These are phyloP conservation scores for Annulohypoxylon truncatum DNA, from an alignment of 2,329 filamentous ascomycete species.

Conservation along the genomic window DNA sequence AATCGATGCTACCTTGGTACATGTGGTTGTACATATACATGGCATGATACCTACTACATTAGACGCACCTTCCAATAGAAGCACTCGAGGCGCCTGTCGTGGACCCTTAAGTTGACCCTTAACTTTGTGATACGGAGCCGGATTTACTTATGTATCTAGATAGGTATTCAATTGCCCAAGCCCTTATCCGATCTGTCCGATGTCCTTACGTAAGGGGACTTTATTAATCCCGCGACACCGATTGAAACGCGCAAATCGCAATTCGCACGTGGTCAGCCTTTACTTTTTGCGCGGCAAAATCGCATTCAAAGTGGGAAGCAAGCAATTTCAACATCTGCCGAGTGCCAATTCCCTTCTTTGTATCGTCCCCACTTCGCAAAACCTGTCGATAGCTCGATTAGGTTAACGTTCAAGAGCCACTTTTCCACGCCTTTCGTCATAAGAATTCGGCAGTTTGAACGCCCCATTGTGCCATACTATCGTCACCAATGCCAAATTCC, in stretches of 20 bases:
- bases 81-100: neutral
- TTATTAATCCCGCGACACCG: constrained; percentile 27
- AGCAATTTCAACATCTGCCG: constrained; percentile 34
- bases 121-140: constrained; percentile 1
- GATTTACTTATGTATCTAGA: constrained; percentile 14
- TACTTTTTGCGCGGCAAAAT: constrained; percentile 35
- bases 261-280: constrained; percentile 29
- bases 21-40: neutral
- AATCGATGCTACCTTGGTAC: neutral
- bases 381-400: constrained; percentile 35
- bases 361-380: constrained; percentile 29
- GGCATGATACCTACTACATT: neutral
- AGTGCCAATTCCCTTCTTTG: constrained; percentile 17
- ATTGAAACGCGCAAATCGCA: constrained; percentile 4
- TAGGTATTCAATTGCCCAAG: no score
- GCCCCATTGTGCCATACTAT: constrained; percentile 15
- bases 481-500: constrained; percentile 16
- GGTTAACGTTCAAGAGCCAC: constrained; percentile 32
- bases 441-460: constrained; percentile 37
- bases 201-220: constrained; percentile 20
- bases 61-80: neutral
- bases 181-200: neutral
- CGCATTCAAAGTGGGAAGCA: constrained; percentile 12
- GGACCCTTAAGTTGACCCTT: neutral
- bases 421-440: constrained; percentile 33